Conservation (phyloP, 192 early-diverging fungal genomes). For the Helicostylum pulchrum region DNA sequence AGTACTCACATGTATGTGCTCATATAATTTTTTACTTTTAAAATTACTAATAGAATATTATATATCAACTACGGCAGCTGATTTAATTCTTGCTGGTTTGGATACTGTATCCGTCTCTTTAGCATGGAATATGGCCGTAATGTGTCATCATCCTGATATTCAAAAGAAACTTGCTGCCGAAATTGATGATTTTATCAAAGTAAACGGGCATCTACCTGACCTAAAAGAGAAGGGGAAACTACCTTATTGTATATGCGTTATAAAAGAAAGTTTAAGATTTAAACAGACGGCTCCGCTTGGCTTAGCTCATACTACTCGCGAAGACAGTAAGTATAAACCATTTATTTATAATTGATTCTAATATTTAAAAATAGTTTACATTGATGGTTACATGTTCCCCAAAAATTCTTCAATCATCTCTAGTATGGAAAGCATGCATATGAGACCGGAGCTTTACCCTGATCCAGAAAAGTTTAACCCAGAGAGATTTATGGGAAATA, state of each 20-base stretch:
- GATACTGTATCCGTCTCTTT: background rate
- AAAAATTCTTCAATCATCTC: background rate
- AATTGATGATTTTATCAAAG: background rate
- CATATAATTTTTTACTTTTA: too few species aligned
- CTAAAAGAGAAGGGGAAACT: background rate
- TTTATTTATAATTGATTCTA: background rate
- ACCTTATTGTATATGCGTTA: background rate
- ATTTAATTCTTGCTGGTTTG: background rate
- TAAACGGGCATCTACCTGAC: background rate
- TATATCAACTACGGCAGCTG: background rate
- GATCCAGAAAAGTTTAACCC: background rate
- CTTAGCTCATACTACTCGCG: background rate
- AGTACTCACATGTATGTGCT: background rate
- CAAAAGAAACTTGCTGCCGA: background rate
- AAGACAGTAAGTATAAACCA: background rate
- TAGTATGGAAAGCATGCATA: background rate
- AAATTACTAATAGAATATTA: background rate
- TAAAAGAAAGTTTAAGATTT: background rate
- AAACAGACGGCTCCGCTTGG: background rate
- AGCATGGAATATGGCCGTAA: background rate
- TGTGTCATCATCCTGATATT: slow-evolving; percentile 4
- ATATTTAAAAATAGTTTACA: background rate
- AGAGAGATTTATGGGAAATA: slow-evolving; percentile 1
- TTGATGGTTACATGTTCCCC: background rate
- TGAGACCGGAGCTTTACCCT: background rate